phyloP scores from a whole-genome alignment of 2,329 filamentous ascomycete genomes.

The Diaporthe eres region DNA sequence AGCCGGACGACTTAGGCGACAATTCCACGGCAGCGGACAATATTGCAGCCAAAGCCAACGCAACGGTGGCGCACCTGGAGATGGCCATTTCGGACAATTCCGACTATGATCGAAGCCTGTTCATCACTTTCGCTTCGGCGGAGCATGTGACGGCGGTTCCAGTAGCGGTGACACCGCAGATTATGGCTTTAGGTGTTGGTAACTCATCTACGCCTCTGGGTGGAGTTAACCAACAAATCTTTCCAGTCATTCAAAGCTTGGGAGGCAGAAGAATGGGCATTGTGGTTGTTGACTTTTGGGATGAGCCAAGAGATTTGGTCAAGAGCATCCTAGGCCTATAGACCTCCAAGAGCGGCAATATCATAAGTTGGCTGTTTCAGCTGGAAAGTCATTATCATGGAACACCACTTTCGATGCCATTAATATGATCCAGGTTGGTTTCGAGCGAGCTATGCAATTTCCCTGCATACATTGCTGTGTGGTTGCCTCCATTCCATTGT shows the following conservation, averaged over 20 bases:
- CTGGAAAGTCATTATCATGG: neutral
- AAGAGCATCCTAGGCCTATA: conserved; percentile 51
- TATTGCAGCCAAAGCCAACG: conserved; percentile 61
- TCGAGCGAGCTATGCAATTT: neutral
- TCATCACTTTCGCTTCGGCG: conserved; percentile 63
- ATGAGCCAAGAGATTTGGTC: conserved; percentile 58
- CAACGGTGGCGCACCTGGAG: conserved; percentile 55
- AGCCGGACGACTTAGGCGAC: conserved; percentile 50
- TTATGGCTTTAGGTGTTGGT: conserved; percentile 61
- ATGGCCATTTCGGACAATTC: conserved; percentile 53
- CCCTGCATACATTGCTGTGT: neutral
- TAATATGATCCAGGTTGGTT: neutral
- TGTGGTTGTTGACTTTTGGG: conserved; percentile 67
- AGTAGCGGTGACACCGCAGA: conserved; percentile 55
- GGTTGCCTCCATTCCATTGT: neutral
- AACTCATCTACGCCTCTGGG: conserved; percentile 52
- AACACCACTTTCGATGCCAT: neutral
- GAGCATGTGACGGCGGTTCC: conserved; percentile 56
- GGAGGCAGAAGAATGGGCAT: conserved; percentile 63
- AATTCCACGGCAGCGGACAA: conserved; percentile 53
- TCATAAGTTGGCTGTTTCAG: neutral
- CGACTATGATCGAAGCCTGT: conserved; percentile 50
- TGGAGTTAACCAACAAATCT: conserved; percentile 61
- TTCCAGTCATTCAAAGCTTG: conserved; percentile 52
- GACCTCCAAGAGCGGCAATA: conserved; percentile 33